Base-by-base conservation (phyloP, 1,284 basidiomycete genomes). In the Wallemia ichthyophaga region DNA sequence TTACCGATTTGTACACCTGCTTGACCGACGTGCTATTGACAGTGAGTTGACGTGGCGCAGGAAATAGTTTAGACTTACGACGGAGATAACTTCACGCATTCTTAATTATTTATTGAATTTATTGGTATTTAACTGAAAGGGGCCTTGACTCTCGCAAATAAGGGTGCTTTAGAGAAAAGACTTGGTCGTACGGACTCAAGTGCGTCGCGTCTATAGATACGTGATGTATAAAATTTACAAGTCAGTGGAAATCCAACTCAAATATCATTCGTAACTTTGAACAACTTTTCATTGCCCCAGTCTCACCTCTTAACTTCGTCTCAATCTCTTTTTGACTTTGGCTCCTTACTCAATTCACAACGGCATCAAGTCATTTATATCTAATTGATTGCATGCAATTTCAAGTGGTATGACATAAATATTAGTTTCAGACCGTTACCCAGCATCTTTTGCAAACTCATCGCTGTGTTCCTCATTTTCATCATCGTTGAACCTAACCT, bases 1-100 rank as follows among this genome's bases (percentile, higher is more conserved):
- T 92, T 92, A 71, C 88, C 87, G 67, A 94, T 91, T 66, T 72
- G 71, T 60, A 71, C 70, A 70, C 72, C 71, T 68, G 63, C 65
- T 61, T 65, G 65, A 19, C 70, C 70, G 62, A 71, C 70, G 69
- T 71, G 70, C 61, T 70, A 63, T 69, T 70, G 60, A 25, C 25
- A 32, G 17, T 25, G 28, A 53, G 21, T 27, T n/a, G 28, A 57
- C n/a, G 59, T 48, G 37, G 53, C 32, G 23, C 24, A 27, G 31
- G 60, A 56, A 23, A 54, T 27, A 23, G 56, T 58, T 27, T 25
- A 55, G n/a, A 23, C 7, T 21, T 67, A 68, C 65, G 57, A 70
- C 69, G 53, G 68, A 69, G 64, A 70, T 69, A 62, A 70, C 69
- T 63, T 70, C 69, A 60, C 69, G 65, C 69, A 70, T 68, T 37